A percentile compares a stretch with the other conserved stretches of the same genome.
Conservation (phyloP, 2,329 filamentous ascomycete species). For the Golovinomyces cichoracearum region DNA sequence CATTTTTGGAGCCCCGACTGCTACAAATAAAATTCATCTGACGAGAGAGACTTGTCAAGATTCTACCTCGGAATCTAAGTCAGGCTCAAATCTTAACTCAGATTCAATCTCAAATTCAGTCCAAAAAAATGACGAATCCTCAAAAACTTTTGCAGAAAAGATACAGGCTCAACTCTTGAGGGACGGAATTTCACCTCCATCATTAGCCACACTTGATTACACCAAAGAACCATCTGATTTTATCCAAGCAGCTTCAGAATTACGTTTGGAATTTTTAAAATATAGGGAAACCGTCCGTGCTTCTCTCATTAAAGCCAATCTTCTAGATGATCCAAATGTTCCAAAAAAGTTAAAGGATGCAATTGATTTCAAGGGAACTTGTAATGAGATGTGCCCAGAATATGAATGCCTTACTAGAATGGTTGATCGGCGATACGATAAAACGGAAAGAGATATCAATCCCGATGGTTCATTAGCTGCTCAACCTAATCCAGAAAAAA, state of each 20-base stretch:
- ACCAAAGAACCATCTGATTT: neutral
- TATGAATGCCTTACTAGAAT: slow-evolving; percentile 39
- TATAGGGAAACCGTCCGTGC: slow-evolving; percentile 31
- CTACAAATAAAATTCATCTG: too few relatives aligned
- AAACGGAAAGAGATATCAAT: slow-evolving; percentile 24
- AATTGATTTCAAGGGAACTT: slow-evolving; percentile 40
- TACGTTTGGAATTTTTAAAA: slow-evolving; percentile 19
- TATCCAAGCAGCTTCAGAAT: neutral
- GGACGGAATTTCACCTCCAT: slow-evolving; percentile 17
- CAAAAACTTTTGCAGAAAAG: slow-evolving; percentile 18
- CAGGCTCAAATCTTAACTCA: neutral
- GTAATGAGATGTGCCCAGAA: slow-evolving; percentile 43
- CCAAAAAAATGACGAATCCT: neutral
- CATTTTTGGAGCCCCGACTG: neutral
- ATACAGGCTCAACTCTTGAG: slow-evolving; percentile 28
- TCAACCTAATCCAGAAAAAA: slow-evolving; percentile 23
- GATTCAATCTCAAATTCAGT: neutral
- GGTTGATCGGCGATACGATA: slow-evolving; percentile 31
- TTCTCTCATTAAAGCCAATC: slow-evolving; percentile 29
- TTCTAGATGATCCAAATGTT: slow-evolving; percentile 39
- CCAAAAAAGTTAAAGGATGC: slow-evolving; percentile 35
- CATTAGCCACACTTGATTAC: slow-evolving; percentile 3
- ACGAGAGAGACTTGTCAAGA: neutral
- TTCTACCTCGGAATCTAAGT: neutral
- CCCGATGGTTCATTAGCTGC: slow-evolving; percentile 19